Conservation (phyloP, 768 basidiomycete species). For the Stropharia rugosoannulata region DNA sequence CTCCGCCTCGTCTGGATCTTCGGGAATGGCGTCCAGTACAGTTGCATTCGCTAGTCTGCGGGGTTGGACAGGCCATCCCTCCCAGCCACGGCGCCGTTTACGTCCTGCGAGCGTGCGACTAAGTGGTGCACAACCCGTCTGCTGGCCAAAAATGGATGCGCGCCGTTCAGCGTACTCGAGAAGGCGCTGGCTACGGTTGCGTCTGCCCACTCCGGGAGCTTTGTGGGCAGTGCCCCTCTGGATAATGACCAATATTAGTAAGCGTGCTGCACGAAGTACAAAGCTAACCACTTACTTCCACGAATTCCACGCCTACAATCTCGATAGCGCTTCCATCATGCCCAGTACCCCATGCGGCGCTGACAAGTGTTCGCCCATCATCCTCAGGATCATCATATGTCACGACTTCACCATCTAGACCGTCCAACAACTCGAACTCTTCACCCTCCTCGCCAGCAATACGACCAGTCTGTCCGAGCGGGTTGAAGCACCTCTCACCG, state of each 20-base stretch:
- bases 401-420: not conserved
- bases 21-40: conserved; percentile 38
- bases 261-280: not conserved
- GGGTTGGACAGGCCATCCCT: conserved; percentile 27
- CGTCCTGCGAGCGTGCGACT: conserved; percentile 35
- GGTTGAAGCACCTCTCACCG: conserved; percentile 37
- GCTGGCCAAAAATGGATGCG: conserved; percentile 39
- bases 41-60: conserved; percentile 37
- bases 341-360: conserved; percentile 75
- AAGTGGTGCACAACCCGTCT: conserved; percentile 20
- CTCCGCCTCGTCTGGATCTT: conserved; percentile 32
- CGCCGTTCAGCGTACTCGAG: conserved; percentile 66
- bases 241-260: conserved; percentile 2
- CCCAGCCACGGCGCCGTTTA: conserved; percentile 41
- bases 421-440: conserved; percentile 14
- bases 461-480: conserved; percentile 21
- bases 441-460: conserved; percentile 18
- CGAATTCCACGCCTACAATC: conserved; percentile 61
- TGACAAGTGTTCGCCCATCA: conserved; percentile 61
- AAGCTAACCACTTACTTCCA: conserved; percentile 46
- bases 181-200: conserved; percentile 66
- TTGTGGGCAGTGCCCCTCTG: conserved; percentile 53
- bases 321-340: conserved; percentile 80
- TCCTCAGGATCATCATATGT: conserved; percentile 40
- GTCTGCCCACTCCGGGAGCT: conserved; percentile 50